These are phyloP conservation scores for Hyphopichia khmerensis DNA, from an alignment of 1,139 yeast genomes.

Conservation along the genomic window DNA sequence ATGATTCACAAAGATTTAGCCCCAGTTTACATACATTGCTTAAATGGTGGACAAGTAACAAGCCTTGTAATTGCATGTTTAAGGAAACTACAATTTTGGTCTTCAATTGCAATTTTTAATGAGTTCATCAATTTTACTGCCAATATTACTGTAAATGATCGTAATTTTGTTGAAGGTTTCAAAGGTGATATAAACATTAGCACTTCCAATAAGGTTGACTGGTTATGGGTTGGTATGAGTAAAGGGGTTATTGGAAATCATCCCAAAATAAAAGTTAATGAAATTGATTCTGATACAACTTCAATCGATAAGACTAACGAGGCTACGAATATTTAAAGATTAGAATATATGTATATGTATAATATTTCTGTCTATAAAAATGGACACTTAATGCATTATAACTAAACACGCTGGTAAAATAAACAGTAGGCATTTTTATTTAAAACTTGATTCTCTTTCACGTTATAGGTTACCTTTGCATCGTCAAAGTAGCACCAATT, in stretches of 20 bases:
- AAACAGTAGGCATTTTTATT: slow-evolving; percentile 74
- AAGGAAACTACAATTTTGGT: slow-evolving; percentile 84
- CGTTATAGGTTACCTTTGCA: slow-evolving; percentile 49
- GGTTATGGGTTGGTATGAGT: slow-evolving; percentile 77
- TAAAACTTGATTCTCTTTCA: slow-evolving; percentile 44
- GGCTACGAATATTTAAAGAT: not conserved
- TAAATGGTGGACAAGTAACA: slow-evolving; percentile 87
- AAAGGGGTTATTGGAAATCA: slow-evolving; percentile 51
- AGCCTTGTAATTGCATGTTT: slow-evolving; percentile 83
- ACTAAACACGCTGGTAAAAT: slow-evolving; percentile 55
- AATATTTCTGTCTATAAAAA: not conserved
- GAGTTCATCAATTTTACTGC: slow-evolving; percentile 80
- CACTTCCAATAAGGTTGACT: slow-evolving; percentile 53
- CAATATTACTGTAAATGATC: slow-evolving; percentile 79
- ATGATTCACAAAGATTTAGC: slow-evolving; percentile 58
- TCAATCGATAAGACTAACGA: not conserved
- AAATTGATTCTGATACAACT: slow-evolving; percentile 9
- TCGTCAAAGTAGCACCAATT: slow-evolving; percentile 84
- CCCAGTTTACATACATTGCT: slow-evolving; percentile 82
- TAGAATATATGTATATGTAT: too few species aligned
- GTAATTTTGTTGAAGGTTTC: slow-evolving; percentile 80
- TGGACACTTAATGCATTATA: slow-evolving; percentile 13
- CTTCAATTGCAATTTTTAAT: slow-evolving; percentile 80
- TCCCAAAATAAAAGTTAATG: slow-evolving; percentile 39
- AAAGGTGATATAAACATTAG: slow-evolving; percentile 58